Base-by-base conservation (phyloP, 1,284 basidiomycete species). In the Cystobasidium slooffiae region DNA sequence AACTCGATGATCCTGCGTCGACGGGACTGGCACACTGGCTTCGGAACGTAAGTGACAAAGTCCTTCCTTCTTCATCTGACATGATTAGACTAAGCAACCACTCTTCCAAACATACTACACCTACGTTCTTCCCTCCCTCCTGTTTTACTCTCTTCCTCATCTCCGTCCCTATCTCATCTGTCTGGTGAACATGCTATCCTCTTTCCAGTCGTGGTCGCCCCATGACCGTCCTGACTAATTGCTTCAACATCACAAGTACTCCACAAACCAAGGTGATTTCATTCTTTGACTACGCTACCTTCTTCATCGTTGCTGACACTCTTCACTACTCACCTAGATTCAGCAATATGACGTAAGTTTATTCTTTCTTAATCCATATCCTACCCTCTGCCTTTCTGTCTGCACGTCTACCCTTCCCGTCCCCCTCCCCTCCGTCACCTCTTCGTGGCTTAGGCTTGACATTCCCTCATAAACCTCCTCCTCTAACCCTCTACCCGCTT, bases 271-370 rank as follows among this genome's bases (percentile, higher is more conserved):
- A 49, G 5, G 69, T 72, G 44, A 62, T 59, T 53, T 7, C 20
- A 37, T 14, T 16, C 18, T 22, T 37, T 43, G 3, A 18, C 44
- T 14, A 14, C 52, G 14, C 16, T n/a, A n/a, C 41, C 44, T 22
- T 37, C 22, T n/a, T 5, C 3, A 24, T 44, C n/a, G 10, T 55
- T 6, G 16, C 6, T 18, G 9, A 31, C 56, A 12, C 12, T 22
- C 43, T 8, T 12, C 3, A 3, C 31, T 69, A 20, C 20, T 37
- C 1, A n/a, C 22, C 1, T 31, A 73, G 70, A 59, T 73, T 31
- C 63, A 73, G 31, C 63, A 65, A 43, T 73, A 65, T 49, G 70
- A 73, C 49, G 70, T 73, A 20, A 73, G 70, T 20, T 2, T 20
- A 24, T 22, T 44, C 16, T 3, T 24, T 16, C 46, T 49, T 46